Evolutionary conservation across 805 yeast species (phyloP), one percentile per base, ranked within the genome.

Genomic region (Saturnispora galanensis): DNA sequence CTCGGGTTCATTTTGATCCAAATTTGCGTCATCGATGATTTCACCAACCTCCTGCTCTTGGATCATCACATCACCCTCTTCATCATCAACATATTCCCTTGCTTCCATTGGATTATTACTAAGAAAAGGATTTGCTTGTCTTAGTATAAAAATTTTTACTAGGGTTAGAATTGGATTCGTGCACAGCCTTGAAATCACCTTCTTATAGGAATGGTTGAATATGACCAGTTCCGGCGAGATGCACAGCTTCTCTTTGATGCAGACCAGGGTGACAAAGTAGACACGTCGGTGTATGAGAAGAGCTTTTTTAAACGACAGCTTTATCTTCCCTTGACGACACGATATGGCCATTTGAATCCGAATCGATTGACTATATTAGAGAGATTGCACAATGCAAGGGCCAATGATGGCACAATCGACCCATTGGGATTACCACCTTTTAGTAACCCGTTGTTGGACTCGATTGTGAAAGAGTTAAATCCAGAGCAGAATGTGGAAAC

Each of bases 1-100:
- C 52, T 51, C 56, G 12, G 49, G 56, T 30, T 52, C 56, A 46
- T 67, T 71, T 21, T 62, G 72, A 11, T 73, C 76, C 46, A 65
- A 66, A 42, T 55, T 54, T 17, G 53, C 55, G 13, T 62, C 65
- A 41, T 57, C 63, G 12, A 61, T 56, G 28, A 62, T 57, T 47
- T 63, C 65, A 5, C 50, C 64, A 21, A 60, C 64, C 44, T 63
- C 66, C 45, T 58, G 59, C 4, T 50, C 45, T 15, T 52, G 47
- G 31, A 62, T 44, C 38, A 60, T 59, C 28, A 60, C 59, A 31
- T 58, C 62, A 12, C 55, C 57, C 17, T 47, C 51, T 33, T 49
- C 53, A 18, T 35, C 36, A 21, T 35, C 45, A 26, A 17, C 32
- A 29, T 34, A 39, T 30, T 44, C 50, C 31, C 31, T 41, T 36